Percentiles rank a stretch among this genome's conserved stretches.
Conservation (phyloP, 345 rosid species). For the Hevea brasiliensis region DNA sequence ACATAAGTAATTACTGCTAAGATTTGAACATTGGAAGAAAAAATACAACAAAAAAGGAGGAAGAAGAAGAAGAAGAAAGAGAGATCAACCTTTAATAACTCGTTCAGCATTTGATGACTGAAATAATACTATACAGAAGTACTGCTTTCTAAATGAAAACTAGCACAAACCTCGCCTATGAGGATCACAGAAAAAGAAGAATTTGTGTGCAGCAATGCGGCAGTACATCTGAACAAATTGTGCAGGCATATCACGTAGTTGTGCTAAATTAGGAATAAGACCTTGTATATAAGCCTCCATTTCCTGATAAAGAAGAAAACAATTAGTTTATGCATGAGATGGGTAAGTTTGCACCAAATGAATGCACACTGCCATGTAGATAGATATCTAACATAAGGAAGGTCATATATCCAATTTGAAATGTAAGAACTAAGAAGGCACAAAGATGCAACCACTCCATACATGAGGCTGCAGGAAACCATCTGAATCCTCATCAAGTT, state of each 20-base stretch:
- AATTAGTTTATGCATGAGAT: slow-evolving; percentile 11
- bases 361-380: neutral
- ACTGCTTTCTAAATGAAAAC: slow-evolving; percentile 1
- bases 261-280: slow-evolving; percentile 95
- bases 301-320: slow-evolving; percentile 56
- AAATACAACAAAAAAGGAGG: too few relatives aligned
- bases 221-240: slow-evolving; percentile 85
- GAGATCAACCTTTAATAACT: neutral
- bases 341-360: slow-evolving; percentile 1
- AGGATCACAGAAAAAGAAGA: slow-evolving; percentile 99
- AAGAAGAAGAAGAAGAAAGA: too few relatives aligned
- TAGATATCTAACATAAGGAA: slow-evolving; percentile 8
- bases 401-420: slow-evolving; percentile 5
- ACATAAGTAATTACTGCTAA: too few relatives aligned
- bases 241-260: slow-evolving; percentile 88
- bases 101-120: neutral
- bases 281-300: slow-evolving; percentile 95
- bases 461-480: slow-evolving; percentile 95
- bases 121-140: neutral
- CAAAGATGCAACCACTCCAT: slow-evolving; percentile 19
- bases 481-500: slow-evolving; percentile 97
- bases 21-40: too few relatives aligned
- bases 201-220: slow-evolving; percentile 94
- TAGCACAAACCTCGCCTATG: slow-evolving; percentile 77
- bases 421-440: slow-evolving; percentile 4